Evolutionary conservation across 768 basidiomycete genomes (phyloP).

Genomic region (Mycena vitilis): DNA sequence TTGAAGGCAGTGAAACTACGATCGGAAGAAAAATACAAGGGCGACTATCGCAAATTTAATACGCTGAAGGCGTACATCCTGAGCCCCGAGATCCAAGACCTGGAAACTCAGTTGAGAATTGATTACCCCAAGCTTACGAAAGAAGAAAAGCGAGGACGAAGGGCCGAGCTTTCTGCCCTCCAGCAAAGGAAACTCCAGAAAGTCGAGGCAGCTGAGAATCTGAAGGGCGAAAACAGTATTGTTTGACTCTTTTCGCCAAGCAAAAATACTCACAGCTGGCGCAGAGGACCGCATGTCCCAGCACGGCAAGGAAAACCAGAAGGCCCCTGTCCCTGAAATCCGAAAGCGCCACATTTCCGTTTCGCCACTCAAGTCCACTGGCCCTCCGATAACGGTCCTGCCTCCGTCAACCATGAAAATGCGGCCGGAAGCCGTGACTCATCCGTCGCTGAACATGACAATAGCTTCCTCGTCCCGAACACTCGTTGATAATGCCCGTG

Average conservation of each 20-base stretch:
- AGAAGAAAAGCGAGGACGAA: slow-evolving; percentile 18
- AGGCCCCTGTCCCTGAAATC: slow-evolving; percentile 14
- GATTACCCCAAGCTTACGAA: slow-evolving; percentile 9
- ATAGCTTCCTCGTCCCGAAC: background rate
- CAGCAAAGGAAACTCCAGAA: slow-evolving; percentile 14
- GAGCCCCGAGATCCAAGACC: slow-evolving; percentile 10
- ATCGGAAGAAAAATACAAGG: slow-evolving; percentile 29
- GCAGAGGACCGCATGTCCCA: background rate
- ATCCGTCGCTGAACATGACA: slow-evolving; percentile 1
- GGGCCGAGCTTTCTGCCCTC: slow-evolving; percentile 10
- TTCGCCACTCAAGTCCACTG: background rate
- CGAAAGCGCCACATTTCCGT: slow-evolving; percentile 9
- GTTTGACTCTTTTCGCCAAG: background rate
- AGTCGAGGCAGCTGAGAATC: slow-evolving; percentile 10
- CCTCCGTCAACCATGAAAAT: slow-evolving; percentile 2
- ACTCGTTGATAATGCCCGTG: too few relatives aligned
- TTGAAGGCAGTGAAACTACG: slow-evolving; percentile 24
- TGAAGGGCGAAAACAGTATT: background rate
- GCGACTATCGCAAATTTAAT: slow-evolving; percentile 21
- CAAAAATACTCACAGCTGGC: background rate
- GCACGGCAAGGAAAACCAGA: slow-evolving; percentile 34
- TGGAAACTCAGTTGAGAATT: slow-evolving; percentile 10
- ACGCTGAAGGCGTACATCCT: slow-evolving; percentile 1
- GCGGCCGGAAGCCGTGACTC: background rate
- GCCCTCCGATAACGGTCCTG: background rate